Conservation (phyloP, 2,329 filamentous ascomycete species). For the Penicillium sp. region DNA sequence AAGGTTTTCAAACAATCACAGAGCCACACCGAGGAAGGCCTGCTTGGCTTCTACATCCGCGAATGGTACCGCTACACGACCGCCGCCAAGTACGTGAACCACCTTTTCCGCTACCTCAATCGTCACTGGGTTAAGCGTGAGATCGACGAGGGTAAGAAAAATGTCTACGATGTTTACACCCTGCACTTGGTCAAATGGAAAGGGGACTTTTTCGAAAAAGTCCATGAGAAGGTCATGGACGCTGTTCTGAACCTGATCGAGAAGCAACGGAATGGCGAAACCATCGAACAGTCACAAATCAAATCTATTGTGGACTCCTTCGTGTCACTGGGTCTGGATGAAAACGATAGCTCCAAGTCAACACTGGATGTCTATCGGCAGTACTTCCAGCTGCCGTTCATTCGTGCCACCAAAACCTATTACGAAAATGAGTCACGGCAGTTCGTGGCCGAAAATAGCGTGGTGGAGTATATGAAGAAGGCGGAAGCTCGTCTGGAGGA, state of each 20-base stretch:
- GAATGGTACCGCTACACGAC: slow-evolving; percentile 97
- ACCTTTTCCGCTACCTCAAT: slow-evolving; percentile 93
- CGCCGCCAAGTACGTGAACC: slow-evolving; percentile 95
- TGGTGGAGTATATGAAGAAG: slow-evolving; percentile 99
- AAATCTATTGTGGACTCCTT: slow-evolving; percentile 97
- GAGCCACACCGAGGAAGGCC: slow-evolving; percentile 80
- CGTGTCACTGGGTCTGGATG: slow-evolving; percentile 89
- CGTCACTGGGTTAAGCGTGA: slow-evolving; percentile 98
- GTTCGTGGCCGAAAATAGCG: slow-evolving; percentile 93
- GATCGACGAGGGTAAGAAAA: slow-evolving; percentile 98
- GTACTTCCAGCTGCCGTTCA: slow-evolving; percentile 90
- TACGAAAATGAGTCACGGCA: slow-evolving; percentile 90
- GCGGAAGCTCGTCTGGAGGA: slow-evolving; percentile 84
- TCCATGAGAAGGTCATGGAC: slow-evolving; percentile 87
- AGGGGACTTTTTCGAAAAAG: slow-evolving; percentile 78
- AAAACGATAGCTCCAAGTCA: slow-evolving; percentile 86
- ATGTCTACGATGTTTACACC: slow-evolving; percentile 97
- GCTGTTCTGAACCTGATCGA: slow-evolving; percentile 93
- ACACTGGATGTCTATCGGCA: slow-evolving; percentile 92
- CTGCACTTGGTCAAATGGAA: slow-evolving; percentile 95
- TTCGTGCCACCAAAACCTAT: slow-evolving; percentile 77
- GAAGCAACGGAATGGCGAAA: slow-evolving; percentile 95
- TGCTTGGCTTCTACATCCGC: slow-evolving; percentile 89
- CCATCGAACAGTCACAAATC: slow-evolving; percentile 94
- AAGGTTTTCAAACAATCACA: slow-evolving; percentile 69